Percentiles rank a stretch among this genome's conserved stretches.
These are phyloP conservation scores for Pseudomonodictys pantanalensis DNA, from an alignment of 495 filamentous ascomycete genomes.

Conservation along the genomic window DNA sequence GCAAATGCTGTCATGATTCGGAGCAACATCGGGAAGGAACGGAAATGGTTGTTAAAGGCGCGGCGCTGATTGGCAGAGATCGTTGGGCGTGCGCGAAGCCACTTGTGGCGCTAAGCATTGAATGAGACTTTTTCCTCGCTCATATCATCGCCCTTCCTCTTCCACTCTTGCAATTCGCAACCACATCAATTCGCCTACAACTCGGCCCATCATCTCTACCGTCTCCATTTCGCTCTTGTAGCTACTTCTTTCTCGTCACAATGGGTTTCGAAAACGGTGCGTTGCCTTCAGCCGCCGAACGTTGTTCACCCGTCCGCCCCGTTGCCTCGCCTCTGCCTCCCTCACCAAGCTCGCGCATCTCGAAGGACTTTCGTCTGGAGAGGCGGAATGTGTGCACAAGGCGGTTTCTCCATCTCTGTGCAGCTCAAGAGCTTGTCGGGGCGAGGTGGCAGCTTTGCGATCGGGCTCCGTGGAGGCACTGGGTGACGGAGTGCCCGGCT, in stretches of 20 bases:
- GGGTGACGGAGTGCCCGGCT: neutral
- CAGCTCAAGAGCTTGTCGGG: neutral
- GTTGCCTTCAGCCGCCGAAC: conserved; percentile 9
- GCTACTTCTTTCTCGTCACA: conserved; percentile 14
- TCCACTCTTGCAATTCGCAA: neutral
- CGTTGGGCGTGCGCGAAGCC: too few relatives aligned
- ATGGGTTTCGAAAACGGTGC: conserved; percentile 36
- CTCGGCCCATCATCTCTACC: neutral
- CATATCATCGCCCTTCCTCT: conserved; percentile 1
- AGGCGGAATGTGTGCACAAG: neutral
- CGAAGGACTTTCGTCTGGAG: neutral
- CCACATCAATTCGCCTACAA: neutral
- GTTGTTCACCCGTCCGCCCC: conserved; percentile 15
- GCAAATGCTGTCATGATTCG: too few relatives aligned
- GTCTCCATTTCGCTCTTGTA: neutral
- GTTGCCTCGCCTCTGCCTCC: conserved; percentile 10
- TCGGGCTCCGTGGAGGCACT: conserved; percentile 2
- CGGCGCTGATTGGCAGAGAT: too few relatives aligned
- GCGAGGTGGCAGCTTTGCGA: conserved; percentile 21
- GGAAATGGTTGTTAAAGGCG: too few relatives aligned
- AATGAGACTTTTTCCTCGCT: conserved; percentile 16
- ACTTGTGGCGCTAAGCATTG: too few relatives aligned
- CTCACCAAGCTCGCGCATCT: conserved; percentile 5
- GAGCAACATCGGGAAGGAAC: too few relatives aligned
- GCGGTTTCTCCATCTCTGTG: neutral